Percentiles rank a stretch among this genome's conserved stretches.
These are phyloP conservation scores for Ustilago vetiveriae DNA, from an alignment of 1,284 basidiomycete genomes.

Conservation along the genomic window DNA sequence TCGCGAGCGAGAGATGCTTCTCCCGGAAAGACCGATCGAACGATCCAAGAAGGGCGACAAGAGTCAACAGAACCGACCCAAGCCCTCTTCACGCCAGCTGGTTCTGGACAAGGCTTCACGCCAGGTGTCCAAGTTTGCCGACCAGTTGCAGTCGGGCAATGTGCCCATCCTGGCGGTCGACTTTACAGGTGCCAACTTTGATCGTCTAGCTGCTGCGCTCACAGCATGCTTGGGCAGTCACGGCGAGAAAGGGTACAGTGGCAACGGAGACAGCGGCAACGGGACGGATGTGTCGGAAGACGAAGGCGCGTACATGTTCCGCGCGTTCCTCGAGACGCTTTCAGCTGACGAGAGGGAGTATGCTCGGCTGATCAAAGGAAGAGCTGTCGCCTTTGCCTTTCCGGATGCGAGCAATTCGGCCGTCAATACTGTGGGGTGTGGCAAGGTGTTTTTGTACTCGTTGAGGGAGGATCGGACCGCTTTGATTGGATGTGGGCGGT, in stretches of 20 bases:
- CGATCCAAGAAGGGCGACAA: conserved; percentile 50
- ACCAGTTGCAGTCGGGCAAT: conserved; percentile 48
- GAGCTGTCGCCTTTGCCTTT: conserved; percentile 40
- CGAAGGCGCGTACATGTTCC: conserved; percentile 46
- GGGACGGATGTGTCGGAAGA: conserved; percentile 17
- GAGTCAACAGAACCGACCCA: conserved; percentile 47
- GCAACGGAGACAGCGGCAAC: conserved; percentile 1
- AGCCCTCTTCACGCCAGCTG: conserved; percentile 45
- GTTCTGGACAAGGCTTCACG: conserved; percentile 56
- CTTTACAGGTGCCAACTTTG: conserved; percentile 46
- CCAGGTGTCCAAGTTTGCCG: conserved; percentile 50
- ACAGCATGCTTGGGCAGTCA: conserved; percentile 47
- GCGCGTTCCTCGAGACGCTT: conserved; percentile 46
- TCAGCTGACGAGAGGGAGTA: conserved; percentile 60
- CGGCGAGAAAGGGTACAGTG: conserved; percentile 8
- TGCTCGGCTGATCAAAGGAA: conserved; percentile 35
- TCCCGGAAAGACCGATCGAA: conserved; percentile 49
- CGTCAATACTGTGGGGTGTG: conserved; percentile 20
- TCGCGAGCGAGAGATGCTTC: conserved; percentile 48
- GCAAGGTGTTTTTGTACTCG: conserved; percentile 51
- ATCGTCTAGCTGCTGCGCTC: conserved; percentile 39
- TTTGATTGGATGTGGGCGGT: conserved; percentile 43
- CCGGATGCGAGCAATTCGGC: conserved; percentile 33
- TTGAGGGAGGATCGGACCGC: conserved; percentile 48
- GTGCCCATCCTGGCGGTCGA: conserved; percentile 61